These are phyloP conservation scores for Ceratocystis cacaofunesta DNA, from an alignment of 2,329 filamentous ascomycete species.

Conservation along the genomic window DNA sequence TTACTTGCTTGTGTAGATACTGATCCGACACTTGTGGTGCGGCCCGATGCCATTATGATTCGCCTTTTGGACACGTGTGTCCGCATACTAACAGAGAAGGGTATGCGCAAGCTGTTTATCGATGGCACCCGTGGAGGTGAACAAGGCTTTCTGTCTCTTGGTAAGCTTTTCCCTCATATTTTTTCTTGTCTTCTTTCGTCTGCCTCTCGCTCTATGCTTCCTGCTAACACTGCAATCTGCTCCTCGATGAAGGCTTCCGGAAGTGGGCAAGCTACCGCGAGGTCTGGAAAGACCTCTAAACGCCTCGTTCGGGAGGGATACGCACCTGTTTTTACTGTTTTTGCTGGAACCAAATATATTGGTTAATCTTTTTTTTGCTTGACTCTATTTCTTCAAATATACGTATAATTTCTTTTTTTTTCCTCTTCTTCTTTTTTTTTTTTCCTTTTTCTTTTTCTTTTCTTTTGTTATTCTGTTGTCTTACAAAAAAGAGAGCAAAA, in stretches of 20 bases:
- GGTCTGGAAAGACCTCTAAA: constrained; percentile 32
- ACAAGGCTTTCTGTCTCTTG: constrained; percentile 36
- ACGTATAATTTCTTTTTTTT: not conserved
- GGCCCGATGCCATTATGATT: constrained; percentile 36
- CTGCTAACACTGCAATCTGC: constrained; percentile 10
- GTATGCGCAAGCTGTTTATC: constrained; percentile 40
- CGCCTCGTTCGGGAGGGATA: not conserved
- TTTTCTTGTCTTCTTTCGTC: not conserved
- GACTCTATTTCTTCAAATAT: not conserved
- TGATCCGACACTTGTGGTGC: constrained; percentile 29
- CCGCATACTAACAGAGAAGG: constrained; percentile 31
- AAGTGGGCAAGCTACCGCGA: constrained; percentile 45
- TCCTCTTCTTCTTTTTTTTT: not conserved
- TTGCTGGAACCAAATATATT: not conserved
- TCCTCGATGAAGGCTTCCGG: constrained; percentile 32
- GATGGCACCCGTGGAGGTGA: constrained; percentile 39
- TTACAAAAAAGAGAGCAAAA: not conserved
- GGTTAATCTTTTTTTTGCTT: not conserved
- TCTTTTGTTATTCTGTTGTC: not conserved
- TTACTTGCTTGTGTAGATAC: constrained; percentile 26
- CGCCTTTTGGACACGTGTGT: constrained; percentile 40
- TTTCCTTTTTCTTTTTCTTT: rapidly evolving
- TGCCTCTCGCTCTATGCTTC: not conserved
- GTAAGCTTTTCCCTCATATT: constrained; percentile 26
- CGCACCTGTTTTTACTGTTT: not conserved